phyloP scores from a whole-genome alignment of 2,329 filamentous ascomycete genomes.

The Pseudogymnoascus sp. region DNA sequence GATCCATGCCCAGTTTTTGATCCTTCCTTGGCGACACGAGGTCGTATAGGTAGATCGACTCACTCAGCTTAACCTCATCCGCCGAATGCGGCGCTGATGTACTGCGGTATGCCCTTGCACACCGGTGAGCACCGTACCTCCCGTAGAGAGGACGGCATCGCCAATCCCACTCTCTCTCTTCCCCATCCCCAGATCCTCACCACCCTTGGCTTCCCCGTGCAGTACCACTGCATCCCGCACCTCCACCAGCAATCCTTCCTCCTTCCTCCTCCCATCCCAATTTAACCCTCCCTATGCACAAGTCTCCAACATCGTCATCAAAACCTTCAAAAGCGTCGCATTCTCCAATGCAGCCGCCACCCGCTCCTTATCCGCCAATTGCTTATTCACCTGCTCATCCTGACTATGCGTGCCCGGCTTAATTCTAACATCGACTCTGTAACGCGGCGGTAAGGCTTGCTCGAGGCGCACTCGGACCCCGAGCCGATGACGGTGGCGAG shows the following conservation, averaged over 20 bases:
- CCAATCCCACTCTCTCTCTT: not conserved
- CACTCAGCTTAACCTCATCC: not conserved
- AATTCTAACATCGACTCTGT: constrained; percentile 85
- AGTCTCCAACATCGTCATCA: constrained; percentile 90
- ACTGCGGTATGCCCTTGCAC: too few species aligned
- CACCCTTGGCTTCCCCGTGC: too few species aligned
- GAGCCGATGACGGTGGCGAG: constrained; percentile 94
- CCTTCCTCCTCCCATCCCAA: not conserved
- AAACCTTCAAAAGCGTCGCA: constrained; percentile 75
- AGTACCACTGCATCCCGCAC: too few species aligned
- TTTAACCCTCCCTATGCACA: constrained; percentile 40
- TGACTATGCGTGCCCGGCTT: constrained; percentile 96
- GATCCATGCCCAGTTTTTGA: not conserved
- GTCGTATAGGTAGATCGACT: not conserved
- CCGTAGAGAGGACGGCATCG: not conserved
- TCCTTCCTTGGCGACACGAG: not conserved
- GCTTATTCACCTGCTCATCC: constrained; percentile 93
- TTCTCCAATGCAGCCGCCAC: constrained; percentile 95
- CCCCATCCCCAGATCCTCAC: not conserved
- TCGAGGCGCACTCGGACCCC: constrained; percentile 88
- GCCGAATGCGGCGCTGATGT: not conserved
- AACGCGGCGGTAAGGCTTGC: constrained; percentile 83
- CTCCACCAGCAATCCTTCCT: not conserved
- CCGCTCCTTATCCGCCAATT: constrained; percentile 91
- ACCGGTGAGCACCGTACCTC: not conserved